These are phyloP conservation scores for Penicillium sp. DNA, from an alignment of 2,329 filamentous ascomycete species.

Conservation along the genomic window DNA sequence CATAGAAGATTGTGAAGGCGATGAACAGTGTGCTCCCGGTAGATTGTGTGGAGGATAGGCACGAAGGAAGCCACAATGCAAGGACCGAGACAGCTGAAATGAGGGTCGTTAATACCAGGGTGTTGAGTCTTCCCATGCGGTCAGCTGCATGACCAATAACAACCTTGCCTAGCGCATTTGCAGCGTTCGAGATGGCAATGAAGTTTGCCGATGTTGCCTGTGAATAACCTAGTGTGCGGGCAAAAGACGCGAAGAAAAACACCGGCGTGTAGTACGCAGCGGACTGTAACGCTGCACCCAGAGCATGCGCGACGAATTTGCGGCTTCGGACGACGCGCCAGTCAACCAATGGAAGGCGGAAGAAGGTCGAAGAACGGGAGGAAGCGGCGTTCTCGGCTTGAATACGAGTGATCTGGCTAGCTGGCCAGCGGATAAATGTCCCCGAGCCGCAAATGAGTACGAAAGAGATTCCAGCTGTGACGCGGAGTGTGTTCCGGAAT, in stretches of 20 bases:
- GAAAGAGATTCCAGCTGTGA: constrained; percentile 35
- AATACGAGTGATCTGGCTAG: constrained; percentile 17
- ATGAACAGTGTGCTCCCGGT: constrained; percentile 29
- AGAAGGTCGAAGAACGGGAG: constrained; percentile 13
- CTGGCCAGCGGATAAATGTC: constrained; percentile 30
- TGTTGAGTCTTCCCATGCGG: constrained; percentile 41
- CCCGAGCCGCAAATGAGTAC: constrained; percentile 29
- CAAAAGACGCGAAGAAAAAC: constrained; percentile 43
- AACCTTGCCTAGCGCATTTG: constrained; percentile 42
- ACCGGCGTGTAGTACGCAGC: constrained; percentile 43
- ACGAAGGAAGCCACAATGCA: constrained; percentile 28
- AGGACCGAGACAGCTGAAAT: constrained; percentile 31
- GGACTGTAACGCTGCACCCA: constrained; percentile 39
- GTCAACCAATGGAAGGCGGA: constrained; percentile 35
- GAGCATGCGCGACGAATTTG: constrained; percentile 39
- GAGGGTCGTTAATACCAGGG: constrained; percentile 34
- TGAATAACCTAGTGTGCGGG: constrained; percentile 41
- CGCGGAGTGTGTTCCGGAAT: constrained; percentile 40
- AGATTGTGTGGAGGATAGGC: constrained; percentile 12
- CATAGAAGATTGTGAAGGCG: constrained; percentile 36
- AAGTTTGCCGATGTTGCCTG: constrained; percentile 39
- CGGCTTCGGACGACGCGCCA: constrained; percentile 35
- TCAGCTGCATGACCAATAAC: constrained; percentile 42
- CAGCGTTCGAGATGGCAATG: constrained; percentile 43
- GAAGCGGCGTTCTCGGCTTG: constrained; percentile 21